Evolutionary conservation across 768 basidiomycete genomes (phyloP), one percentile per base, ranked within the genome.

Genomic region (Naganishia onofrii): DNA sequence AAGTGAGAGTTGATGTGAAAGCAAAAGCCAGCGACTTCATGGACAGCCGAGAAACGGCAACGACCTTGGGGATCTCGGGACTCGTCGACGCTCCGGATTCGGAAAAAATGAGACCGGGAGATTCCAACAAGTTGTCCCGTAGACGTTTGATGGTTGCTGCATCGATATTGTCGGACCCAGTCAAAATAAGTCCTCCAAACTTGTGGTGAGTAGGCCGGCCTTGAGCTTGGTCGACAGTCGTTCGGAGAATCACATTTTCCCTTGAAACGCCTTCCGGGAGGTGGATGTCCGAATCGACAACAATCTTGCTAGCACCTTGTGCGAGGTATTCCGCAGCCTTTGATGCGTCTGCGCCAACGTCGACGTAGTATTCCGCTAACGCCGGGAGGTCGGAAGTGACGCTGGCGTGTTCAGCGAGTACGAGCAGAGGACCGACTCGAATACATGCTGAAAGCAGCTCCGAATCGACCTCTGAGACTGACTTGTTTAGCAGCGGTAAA

Each of bases 1-100:
- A 92, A 26, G 85, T 81, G 58, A 96, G 81, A 3, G 89, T 86
- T 0, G 93, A 87, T 63, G 94, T 87, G 84, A 95, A 95, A 29
- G 90, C 90, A 76, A 93, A 91, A 7, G 87, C 87, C 71, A 96
- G 81, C 12, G 66, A 53, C 23, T 57, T 36, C 36, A 38, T 73
- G 76, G 89, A 90, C 68, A 93, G 84, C 72, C 87, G 85, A 7
- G 84, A 80, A 56, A 82, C 72, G 21, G 68, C 44, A 28, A 69
- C 44, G 36, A 69, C 55, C 89, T 86, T 53, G 87, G 85, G 36
- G 86, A 75, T 28, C 75, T 85, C 19, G 90, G 88, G 65, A 96
- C 52, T 87, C 88, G 32, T 86, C 74, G 78, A 26, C 92, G 84
- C 69, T 87, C 86, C 69, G 86, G 84, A 72, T 93, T 87, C 65